Base-by-base conservation (phyloP, 2,329 filamentous ascomycete genomes). In the Coleophoma crateriformis region DNA sequence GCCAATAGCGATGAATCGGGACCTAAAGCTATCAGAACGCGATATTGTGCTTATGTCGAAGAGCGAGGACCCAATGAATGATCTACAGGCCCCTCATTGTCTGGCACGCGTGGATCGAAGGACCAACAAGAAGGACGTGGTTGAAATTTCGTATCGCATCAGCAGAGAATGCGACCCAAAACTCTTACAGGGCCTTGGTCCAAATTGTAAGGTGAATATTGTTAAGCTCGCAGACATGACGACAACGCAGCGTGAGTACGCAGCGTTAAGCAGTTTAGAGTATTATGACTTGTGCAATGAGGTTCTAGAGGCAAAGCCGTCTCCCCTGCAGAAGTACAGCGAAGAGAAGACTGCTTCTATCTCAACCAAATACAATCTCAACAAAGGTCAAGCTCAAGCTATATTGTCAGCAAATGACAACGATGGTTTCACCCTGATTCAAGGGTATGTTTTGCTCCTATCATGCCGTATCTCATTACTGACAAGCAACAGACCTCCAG, bases 211-310 rank as follows among this genome's bases (percentile, higher is more conserved):
- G 37, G 75, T 96, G 0, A 79, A 83, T 60, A 90, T 84, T 2
- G 76, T 88, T 50, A 95, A 95, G 63, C 84, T 99, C 57, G 90
- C 90, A 48, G 96, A 92, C 52, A 87, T 99, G 74, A 95, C 87
- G 2, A 94, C 94, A 0, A 85, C 97, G 46, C 92, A 99, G 71
- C 85, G 94, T 66, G 94, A 99, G 68, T 99, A 91, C 66, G 94
- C 90, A 50, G 90, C 94, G 1, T 71, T 99, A 32, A 87, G 90
- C 70, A 92, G 88, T 61, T 69, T 99, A 55, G 87, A 95, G 66
- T 97, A 95, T 67, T 99, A 97, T 61, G 94, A 99, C 68, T 76
- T 99, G 17, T 95, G 92, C 73, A 87, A 92, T 50, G 94, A 99
- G 68, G 88, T 99, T 50, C 75, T 95, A 44, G 84, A 84, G 59